phyloP scores from a whole-genome alignment of 371 early-diverging fungal genomes.

The Mucor sp. region DNA sequence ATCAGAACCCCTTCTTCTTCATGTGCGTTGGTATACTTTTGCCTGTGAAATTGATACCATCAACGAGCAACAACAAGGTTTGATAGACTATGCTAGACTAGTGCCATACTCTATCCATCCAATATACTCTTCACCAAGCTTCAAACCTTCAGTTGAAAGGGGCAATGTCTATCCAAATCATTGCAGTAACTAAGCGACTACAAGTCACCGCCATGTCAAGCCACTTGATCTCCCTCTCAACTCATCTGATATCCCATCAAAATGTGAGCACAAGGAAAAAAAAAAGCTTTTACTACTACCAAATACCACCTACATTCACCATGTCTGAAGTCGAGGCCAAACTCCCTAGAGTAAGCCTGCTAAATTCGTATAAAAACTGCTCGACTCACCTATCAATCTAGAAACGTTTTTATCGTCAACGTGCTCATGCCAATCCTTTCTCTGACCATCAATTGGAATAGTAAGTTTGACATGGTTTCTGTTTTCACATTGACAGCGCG shows the following conservation, averaged over 20 bases:
- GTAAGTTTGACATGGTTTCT: conserved; percentile 41
- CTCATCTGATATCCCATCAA: background rate
- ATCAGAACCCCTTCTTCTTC: background rate
- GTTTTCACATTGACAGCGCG: background rate
- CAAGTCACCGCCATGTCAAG: background rate
- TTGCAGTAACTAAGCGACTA: background rate
- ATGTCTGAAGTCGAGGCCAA: conserved; percentile 42
- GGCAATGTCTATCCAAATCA: background rate
- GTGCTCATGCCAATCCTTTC: conserved; percentile 99
- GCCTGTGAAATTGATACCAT: background rate
- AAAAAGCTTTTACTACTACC: background rate
- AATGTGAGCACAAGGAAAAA: background rate
- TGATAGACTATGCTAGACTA: background rate
- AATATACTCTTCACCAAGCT: background rate
- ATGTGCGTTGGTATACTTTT: background rate
- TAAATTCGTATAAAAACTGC: background rate
- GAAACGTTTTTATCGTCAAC: conserved; percentile 92
- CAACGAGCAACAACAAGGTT: background rate
- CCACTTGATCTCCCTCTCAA: background rate
- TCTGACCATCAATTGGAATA: conserved; percentile 94
- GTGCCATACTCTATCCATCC: background rate
- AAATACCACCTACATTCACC: background rate
- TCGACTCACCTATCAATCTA: conserved; percentile 29
- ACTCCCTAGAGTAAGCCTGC: conserved; percentile 34
- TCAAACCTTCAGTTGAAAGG: background rate